Percentiles rank a stretch among this genome's conserved stretches.
Evolutionary conservation across 2,329 filamentous ascomycete species (phyloP).

Genomic region (Aspergillus neotritici): DNA sequence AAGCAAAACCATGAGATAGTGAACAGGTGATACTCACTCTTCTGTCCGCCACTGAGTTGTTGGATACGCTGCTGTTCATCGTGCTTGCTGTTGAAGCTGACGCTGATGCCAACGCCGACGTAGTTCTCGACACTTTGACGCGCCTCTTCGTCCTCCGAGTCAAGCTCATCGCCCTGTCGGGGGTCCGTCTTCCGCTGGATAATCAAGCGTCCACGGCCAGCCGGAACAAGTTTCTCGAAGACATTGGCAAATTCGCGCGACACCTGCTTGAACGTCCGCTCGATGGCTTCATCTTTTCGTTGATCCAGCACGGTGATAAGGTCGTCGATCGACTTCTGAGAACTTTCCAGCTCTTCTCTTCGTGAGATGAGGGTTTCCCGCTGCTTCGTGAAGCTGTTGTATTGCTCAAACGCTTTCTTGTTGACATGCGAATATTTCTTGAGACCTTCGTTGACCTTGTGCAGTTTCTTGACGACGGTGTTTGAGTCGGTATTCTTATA

Average conservation of each 20-base stretch:
- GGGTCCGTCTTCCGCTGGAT: constrained; percentile 86
- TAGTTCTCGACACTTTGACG: constrained; percentile 77
- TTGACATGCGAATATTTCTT: constrained; percentile 99
- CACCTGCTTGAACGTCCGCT: constrained; percentile 97
- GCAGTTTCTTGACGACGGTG: constrained; percentile 65
- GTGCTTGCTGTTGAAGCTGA: constrained; percentile 97
- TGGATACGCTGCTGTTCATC: constrained; percentile 98
- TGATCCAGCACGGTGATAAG: constrained; percentile 89
- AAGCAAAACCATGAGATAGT: neutral
- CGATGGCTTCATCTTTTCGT: constrained; percentile 94
- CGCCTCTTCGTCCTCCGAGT: constrained; percentile 60
- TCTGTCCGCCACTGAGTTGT: constrained; percentile 93
- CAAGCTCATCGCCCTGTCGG: constrained; percentile 60
- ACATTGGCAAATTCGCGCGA: constrained; percentile 87
- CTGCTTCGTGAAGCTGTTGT: constrained; percentile 92
- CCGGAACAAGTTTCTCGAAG: constrained; percentile 91
- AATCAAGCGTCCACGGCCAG: constrained; percentile 82
- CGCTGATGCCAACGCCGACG: constrained; percentile 89
- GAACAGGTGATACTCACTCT: constrained; percentile 61
- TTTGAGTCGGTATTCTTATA: constrained; percentile 79
- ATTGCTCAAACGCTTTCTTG: constrained; percentile 99
- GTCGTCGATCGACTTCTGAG: constrained; percentile 81
- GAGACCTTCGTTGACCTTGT: constrained; percentile 84
- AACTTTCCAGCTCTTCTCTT: constrained; percentile 78
- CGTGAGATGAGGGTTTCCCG: constrained; percentile 80